Evolutionary conservation across 495 filamentous ascomycete genomes (phyloP).

Genomic region (Neurospora pannonica): DNA sequence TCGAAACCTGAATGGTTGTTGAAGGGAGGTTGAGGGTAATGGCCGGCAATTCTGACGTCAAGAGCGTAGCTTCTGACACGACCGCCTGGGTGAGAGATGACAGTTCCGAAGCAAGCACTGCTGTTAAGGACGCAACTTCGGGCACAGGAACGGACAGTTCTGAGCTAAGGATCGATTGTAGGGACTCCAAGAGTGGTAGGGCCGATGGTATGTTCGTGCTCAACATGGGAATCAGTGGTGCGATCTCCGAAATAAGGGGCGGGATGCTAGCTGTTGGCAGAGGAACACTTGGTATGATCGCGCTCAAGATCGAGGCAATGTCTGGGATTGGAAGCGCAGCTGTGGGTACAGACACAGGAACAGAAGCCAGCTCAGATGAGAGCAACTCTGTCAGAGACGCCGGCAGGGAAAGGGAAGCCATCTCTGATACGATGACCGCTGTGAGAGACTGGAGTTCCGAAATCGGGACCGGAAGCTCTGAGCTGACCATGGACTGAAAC

Average conservation of each 20-base stretch:
- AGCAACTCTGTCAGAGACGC: background rate
- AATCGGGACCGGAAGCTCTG: background rate
- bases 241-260: background rate
- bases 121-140: slow-evolving; percentile 1
- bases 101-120: slow-evolving; percentile 1
- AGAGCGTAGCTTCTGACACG: background rate
- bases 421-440: background rate
- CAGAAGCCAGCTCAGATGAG: background rate
- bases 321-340: background rate
- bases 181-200: background rate
- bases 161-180: slow-evolving; percentile 8
- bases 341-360: background rate
- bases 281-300: background rate
- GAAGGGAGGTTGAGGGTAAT: slow-evolving; percentile 6
- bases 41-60: slow-evolving; percentile 2
- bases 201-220: background rate
- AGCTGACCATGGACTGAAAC: slow-evolving; percentile 8
- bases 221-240: slow-evolving; percentile 1
- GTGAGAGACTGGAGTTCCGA: slow-evolving; percentile 4
- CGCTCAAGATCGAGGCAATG: background rate
- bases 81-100: background rate
- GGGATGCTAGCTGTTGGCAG: background rate
- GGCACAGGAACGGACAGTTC: background rate
- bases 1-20: slow-evolving; percentile 1
- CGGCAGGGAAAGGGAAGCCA: slow-evolving; percentile 4